phyloP scores from a whole-genome alignment of 2,329 filamentous ascomycete species.

The Lasiodiplodia sp. region DNA sequence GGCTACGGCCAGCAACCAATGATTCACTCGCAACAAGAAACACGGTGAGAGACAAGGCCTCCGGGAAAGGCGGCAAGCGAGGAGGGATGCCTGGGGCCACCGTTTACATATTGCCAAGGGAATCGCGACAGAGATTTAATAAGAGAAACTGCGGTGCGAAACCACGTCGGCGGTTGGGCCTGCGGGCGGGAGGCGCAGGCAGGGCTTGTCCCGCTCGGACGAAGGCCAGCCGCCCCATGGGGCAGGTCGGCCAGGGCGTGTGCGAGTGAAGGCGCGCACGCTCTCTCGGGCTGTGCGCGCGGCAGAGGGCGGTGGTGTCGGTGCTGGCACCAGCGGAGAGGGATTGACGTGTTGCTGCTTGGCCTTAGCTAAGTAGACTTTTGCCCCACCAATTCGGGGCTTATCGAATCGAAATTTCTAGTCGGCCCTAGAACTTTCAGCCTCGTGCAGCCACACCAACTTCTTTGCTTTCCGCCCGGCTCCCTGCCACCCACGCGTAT shows the following conservation, averaged over 20 bases:
- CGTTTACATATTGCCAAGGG: slow-evolving; percentile 18
- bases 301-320: neutral
- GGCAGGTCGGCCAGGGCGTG: neutral
- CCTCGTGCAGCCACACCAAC: slow-evolving; percentile 28
- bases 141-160: slow-evolving; percentile 21
- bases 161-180: slow-evolving; percentile 7
- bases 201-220: neutral
- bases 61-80: slow-evolving; percentile 21
- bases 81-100: neutral
- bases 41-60: neutral
- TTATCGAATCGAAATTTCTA: slow-evolving; percentile 21
- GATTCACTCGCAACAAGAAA: neutral
- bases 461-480: slow-evolving; percentile 13
- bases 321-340: neutral
- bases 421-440: slow-evolving; percentile 26
- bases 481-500: slow-evolving; percentile 24
- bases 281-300: neutral
- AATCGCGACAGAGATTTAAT: slow-evolving; percentile 2
- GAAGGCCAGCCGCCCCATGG: neutral
- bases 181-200: neutral
- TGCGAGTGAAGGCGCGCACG: neutral
- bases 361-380: neutral
- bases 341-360: slow-evolving; percentile 26
- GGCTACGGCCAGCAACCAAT: neutral
- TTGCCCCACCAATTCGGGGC: slow-evolving; percentile 21